Conservation (phyloP, 2,329 filamentous ascomycete species). For the Aspergillus terreus region DNA sequence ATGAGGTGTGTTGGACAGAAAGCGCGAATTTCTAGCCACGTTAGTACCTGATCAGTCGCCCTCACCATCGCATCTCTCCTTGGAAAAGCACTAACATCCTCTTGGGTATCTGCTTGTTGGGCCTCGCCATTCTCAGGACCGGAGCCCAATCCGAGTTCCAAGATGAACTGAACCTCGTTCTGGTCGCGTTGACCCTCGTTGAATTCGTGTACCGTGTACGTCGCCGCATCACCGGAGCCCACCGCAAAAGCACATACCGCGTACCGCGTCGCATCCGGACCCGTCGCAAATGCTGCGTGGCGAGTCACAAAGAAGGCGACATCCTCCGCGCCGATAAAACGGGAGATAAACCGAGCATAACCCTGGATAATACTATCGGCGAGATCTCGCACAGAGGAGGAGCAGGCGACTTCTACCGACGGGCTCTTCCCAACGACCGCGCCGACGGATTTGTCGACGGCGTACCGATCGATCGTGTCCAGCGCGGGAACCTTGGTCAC, state of each 20-base stretch:
- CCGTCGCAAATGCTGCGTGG: constrained; percentile 4
- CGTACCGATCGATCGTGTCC: constrained; percentile 24
- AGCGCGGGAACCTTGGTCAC: constrained; percentile 25
- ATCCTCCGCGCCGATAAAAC: constrained; percentile 24
- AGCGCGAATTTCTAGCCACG: constrained; percentile 15
- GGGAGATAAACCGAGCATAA: constrained; percentile 23
- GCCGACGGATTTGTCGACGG: constrained; percentile 6
- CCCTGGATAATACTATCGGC: constrained; percentile 15
- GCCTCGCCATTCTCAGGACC: constrained; percentile 16
- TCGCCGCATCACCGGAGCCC: not conserved
- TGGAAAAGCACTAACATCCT: constrained; percentile 10
- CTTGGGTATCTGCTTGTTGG: not conserved
- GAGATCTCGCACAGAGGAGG: constrained; percentile 6
- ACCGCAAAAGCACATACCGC: constrained; percentile 14
- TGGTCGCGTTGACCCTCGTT: constrained; percentile 8
- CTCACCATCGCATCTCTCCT: not conserved
- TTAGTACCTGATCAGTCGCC: constrained; percentile 4
- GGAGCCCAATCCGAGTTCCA: constrained; percentile 13
- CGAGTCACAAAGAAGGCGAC: constrained; percentile 19
- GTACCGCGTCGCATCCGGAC: not conserved
- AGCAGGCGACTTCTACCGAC: constrained; percentile 9
- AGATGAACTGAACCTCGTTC: constrained; percentile 19
- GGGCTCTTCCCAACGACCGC: constrained; percentile 7
- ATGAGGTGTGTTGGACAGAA: constrained; percentile 5
- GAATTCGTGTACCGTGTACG: constrained; percentile 10